A percentile compares a stretch with the other conserved stretches of the same genome.
These are phyloP conservation scores for Arthrobotrys conoides DNA, from an alignment of 2,329 filamentous ascomycete genomes.

Conservation along the genomic window DNA sequence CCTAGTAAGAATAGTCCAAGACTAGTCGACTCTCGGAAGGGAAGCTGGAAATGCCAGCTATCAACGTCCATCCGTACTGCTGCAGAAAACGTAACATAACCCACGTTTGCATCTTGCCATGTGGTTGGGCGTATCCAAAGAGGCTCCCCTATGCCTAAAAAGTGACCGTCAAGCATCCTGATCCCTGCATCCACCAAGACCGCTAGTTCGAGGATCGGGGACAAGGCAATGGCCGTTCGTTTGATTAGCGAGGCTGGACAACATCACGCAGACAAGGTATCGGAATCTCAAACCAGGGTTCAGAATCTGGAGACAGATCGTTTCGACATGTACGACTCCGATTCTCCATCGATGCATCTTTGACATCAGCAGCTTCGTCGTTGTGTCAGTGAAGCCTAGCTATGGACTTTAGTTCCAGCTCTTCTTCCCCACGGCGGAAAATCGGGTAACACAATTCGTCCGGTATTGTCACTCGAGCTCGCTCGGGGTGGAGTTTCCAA, in stretches of 20 bases:
- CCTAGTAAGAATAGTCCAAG: not conserved
- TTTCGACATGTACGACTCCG: constrained; percentile 14
- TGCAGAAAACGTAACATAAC: constrained; percentile 25
- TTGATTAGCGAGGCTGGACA: constrained; percentile 39
- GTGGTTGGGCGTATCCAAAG: constrained; percentile 24
- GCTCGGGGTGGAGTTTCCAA: constrained; percentile 21
- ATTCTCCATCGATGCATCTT: not conserved
- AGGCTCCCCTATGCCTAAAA: constrained; percentile 8
- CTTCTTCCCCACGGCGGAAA: not conserved
- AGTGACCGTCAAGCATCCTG: constrained; percentile 12
- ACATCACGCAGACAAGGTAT: constrained; percentile 26
- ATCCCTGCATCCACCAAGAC: constrained; percentile 24
- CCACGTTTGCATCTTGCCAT: constrained; percentile 16
- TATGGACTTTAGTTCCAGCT: not conserved
- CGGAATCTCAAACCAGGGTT: constrained; percentile 33
- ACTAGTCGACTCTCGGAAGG: not conserved
- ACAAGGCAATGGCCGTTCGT: constrained; percentile 11
- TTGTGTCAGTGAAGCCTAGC: constrained; percentile 20
- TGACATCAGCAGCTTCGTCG: constrained; percentile 6
- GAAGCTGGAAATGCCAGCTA: constrained; percentile 32
- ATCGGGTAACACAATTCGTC: constrained; percentile 23
- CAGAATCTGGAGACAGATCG: constrained; percentile 17
- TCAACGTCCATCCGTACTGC: constrained; percentile 1
- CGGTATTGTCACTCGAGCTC: constrained; percentile 3
- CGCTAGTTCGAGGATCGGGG: constrained; percentile 7